Percentiles rank a stretch among this genome's conserved stretches.
Evolutionary conservation across 202 grass and related monocot genomes (phyloP).

Genomic region (Elaeis oleifera): DNA sequence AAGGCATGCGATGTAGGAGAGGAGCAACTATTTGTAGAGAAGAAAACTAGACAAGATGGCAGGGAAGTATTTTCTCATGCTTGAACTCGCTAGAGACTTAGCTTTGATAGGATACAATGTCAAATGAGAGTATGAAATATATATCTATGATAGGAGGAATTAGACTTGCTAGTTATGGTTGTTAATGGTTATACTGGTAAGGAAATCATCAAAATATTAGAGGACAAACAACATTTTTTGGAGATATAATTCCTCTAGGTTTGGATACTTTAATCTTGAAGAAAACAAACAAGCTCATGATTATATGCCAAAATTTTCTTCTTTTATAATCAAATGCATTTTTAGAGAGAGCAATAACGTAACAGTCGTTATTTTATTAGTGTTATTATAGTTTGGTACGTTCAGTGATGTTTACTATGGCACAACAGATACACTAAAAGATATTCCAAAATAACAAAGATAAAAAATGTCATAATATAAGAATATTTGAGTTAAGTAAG

Average conservation of each 20-base stretch:
- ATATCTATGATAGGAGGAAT: too few species aligned
- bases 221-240: too few species aligned
- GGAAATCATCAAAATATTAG: too few species aligned
- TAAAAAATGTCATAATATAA: conserved; percentile 2
- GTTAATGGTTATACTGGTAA: too few species aligned
- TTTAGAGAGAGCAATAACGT: neutral
- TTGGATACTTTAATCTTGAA: neutral
- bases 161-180: too few species aligned
- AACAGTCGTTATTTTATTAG: neutral
- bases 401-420: neutral
- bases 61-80: too few species aligned
- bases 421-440: neutral
- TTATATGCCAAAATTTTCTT: neutral
- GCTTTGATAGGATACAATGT: too few species aligned
- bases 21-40: too few species aligned
- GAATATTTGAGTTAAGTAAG: neutral
- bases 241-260: neutral
- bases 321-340: neutral
- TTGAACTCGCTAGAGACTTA: too few species aligned
- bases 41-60: too few species aligned
- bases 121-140: too few species aligned
- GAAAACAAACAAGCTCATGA: neutral
- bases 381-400: neutral
- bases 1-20: too few species aligned
- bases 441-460: neutral